Evolutionary conservation across 768 basidiomycete species (phyloP), one percentile per base, ranked within the genome.

Genomic region (Panaeolus cyanescens): DNA sequence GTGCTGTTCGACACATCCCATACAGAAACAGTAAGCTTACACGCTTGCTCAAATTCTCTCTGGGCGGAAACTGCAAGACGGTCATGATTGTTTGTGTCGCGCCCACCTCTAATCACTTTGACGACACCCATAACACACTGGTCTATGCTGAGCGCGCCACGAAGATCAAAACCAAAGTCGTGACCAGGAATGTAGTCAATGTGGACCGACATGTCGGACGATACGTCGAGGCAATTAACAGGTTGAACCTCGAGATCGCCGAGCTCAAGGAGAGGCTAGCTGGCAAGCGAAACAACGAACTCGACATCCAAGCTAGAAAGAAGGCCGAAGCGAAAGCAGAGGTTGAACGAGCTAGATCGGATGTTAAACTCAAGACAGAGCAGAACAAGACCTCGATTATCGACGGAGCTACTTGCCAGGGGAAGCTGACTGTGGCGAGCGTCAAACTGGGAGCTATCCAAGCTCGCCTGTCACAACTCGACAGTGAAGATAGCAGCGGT

Each of bases 71-170:
- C 74, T 99, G 97, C 85, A 94, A 96, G 77, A 99, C 97, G 1
- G 95, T 97, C 71, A 99, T 99, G 97, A 94, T 98, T 64, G 96
- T 99, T 63, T 99, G 97, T 72, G 82, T 99, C 53, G 95, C 95
- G 0, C 97, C 97, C 1, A 95, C 95, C 4, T 95, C 95, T 34
- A 85, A 85, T 34, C 95, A 99, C 76, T 97, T 98, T 72, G 97
- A 99, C 70, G 97, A 99, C 73, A 99, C 97, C 32, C 95, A 97
- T 72, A 99, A 99, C 72, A 99, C 97, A 2, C 89, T 99, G 54
- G 81, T 97, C 62, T 99, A 99, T 74, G 97, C 97, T 22, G 96
- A 99, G 68, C 91, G 96, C 50, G 96, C 97, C 28, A 97, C 97
- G 61, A 94, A 95, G 79, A 98, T 99, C 77, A 96, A 96, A 80